Percentiles rank a stretch among this genome's conserved stretches.
Conservation (phyloP, 2,329 filamentous ascomycete species). For the Chaetomium olivaceum region DNA sequence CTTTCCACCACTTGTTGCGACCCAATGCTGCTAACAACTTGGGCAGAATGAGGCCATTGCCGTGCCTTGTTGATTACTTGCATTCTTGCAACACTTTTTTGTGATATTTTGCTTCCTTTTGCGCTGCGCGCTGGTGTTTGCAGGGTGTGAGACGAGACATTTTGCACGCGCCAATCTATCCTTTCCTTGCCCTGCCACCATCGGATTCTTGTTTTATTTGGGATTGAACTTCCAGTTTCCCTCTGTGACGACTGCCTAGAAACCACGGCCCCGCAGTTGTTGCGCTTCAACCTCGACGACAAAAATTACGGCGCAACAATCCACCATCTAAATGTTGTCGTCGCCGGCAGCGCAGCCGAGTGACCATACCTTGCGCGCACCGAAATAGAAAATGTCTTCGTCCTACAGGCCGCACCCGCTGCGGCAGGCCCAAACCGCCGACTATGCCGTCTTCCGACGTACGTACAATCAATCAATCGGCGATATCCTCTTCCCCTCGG, state of each 20-base stretch:
- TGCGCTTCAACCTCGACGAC: slow-evolving; percentile 12
- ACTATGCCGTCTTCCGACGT: slow-evolving; percentile 54
- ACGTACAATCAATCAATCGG: neutral
- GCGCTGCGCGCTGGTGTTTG: slow-evolving; percentile 31
- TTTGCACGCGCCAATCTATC: slow-evolving; percentile 1
- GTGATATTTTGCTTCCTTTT: slow-evolving; percentile 20
- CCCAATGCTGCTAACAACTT: slow-evolving; percentile 26
- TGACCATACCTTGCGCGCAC: slow-evolving; percentile 24
- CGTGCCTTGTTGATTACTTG: slow-evolving; percentile 19
- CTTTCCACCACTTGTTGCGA: slow-evolving; percentile 19
- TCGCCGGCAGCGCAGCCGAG: slow-evolving; percentile 32
- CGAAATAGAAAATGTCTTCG: slow-evolving; percentile 43
- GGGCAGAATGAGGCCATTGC: slow-evolving; percentile 28
- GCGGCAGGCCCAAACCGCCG: slow-evolving; percentile 56
- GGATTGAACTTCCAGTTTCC: neutral
- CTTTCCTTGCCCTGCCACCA: neutral
- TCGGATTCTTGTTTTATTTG: slow-evolving; percentile 7
- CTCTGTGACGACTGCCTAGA: slow-evolving; percentile 12
- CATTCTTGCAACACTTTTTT: slow-evolving; percentile 21
- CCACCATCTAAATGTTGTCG: slow-evolving; percentile 32
- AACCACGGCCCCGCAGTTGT: slow-evolving; percentile 10
- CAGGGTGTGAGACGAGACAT: slow-evolving; percentile 4
- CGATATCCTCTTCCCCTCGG: neutral
- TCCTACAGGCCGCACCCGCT: slow-evolving; percentile 60
- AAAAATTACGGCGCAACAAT: slow-evolving; percentile 12